These are phyloP conservation scores for Diaporthe caulivora DNA, from an alignment of 2,329 filamentous ascomycete genomes.

Conservation along the genomic window DNA sequence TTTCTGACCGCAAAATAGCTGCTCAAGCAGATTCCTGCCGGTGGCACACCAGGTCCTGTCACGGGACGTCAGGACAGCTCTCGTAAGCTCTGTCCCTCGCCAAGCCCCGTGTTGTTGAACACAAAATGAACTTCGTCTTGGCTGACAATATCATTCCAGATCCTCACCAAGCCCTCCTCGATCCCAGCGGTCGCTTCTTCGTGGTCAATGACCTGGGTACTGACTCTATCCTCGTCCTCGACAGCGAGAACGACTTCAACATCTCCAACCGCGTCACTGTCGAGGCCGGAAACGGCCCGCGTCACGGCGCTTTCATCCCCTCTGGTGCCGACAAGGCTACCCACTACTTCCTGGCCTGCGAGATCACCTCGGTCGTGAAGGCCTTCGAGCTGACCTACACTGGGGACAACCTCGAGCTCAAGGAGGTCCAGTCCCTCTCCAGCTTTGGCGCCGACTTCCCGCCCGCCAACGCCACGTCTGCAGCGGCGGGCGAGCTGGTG, in stretches of 20 bases:
- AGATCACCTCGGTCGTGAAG: constrained; percentile 59
- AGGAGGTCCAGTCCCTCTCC: constrained; percentile 52
- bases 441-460: constrained; percentile 53
- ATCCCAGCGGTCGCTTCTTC: constrained; percentile 63
- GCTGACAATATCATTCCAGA: constrained; percentile 38
- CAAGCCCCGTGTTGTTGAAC: neutral
- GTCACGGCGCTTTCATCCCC: constrained; percentile 63
- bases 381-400: constrained; percentile 57
- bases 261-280: constrained; percentile 52
- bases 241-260: constrained; percentile 56
- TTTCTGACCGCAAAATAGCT: constrained; percentile 5
- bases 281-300: constrained; percentile 58
- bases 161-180: constrained; percentile 62
- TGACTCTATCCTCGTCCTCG: constrained; percentile 60
- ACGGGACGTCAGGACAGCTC: constrained; percentile 45
- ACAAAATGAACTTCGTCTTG: neutral
- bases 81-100: constrained; percentile 31
- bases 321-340: constrained; percentile 49
- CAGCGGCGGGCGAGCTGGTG: constrained; percentile 60
- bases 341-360: constrained; percentile 62
- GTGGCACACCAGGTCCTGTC: constrained; percentile 43
- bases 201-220: constrained; percentile 63
- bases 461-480: constrained; percentile 51
- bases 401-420: constrained; percentile 51
- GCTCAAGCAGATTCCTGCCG: constrained; percentile 42